These are phyloP conservation scores for Aspergillus spinulosporus DNA, from an alignment of 2,329 filamentous ascomycete species.

Conservation along the genomic window DNA sequence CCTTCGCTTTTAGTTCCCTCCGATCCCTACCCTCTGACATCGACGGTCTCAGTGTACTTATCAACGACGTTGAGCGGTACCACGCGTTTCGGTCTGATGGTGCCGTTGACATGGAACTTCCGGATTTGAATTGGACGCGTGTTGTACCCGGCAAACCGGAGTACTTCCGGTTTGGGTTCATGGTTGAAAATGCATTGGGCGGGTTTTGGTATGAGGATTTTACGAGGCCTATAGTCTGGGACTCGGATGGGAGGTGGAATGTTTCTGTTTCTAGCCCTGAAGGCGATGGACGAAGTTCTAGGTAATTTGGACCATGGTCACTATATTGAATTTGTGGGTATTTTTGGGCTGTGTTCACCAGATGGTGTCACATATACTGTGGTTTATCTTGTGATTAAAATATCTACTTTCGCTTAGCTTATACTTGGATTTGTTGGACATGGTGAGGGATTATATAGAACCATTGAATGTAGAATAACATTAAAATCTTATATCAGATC, in stretches of 20 bases:
- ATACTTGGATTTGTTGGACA: neutral
- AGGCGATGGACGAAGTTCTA: neutral
- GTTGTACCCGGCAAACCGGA: slow-evolving; percentile 33
- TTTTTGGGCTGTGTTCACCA: too few species aligned
- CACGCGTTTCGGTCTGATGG: slow-evolving; percentile 51
- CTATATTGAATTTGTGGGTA: too few species aligned
- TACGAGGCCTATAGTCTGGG: slow-evolving; percentile 37
- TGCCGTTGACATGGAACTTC: slow-evolving; percentile 25
- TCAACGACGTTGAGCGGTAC: slow-evolving; percentile 63
- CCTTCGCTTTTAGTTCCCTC: slow-evolving; percentile 34
- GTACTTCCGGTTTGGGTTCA: slow-evolving; percentile 47
- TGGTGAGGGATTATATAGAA: neutral
- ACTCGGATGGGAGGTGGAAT: slow-evolving; percentile 28
- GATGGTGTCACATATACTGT: too few species aligned
- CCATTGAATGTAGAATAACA: neutral
- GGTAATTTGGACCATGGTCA: too few species aligned
- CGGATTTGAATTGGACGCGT: slow-evolving; percentile 41
- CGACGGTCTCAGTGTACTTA: slow-evolving; percentile 59
- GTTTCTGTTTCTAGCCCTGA: neutral
- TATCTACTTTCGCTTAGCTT: too few species aligned
- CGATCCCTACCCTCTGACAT: slow-evolving; percentile 28
- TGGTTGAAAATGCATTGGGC: slow-evolving; percentile 38
- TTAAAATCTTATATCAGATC: neutral
- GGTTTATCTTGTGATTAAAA: too few species aligned
- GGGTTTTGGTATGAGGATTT: slow-evolving; percentile 45